Evolutionary conservation across 108 stramenopile species (phyloP).

Genomic region (Parietichytrium sp.): DNA sequence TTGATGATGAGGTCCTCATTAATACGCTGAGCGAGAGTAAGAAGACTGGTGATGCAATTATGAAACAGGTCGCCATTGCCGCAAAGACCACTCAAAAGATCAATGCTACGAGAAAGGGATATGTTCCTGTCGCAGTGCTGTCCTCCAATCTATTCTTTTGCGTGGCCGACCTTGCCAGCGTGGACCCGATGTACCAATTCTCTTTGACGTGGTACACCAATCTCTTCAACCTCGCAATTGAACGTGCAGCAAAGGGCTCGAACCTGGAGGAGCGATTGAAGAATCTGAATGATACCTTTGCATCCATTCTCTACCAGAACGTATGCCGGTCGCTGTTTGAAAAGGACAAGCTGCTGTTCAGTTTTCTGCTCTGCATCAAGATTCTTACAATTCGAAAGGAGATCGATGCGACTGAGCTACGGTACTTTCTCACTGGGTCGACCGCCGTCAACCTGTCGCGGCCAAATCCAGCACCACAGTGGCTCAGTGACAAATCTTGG

Average conservation of each 20-base stretch:
- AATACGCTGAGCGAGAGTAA: slow-evolving; percentile 62
- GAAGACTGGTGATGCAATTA: slow-evolving; percentile 57
- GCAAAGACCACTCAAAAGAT: slow-evolving; percentile 56
- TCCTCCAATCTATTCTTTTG: slow-evolving; percentile 67
- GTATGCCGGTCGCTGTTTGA: slow-evolving; percentile 65
- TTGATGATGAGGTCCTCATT: slow-evolving; percentile 68
- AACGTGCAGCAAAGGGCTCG: slow-evolving; percentile 46
- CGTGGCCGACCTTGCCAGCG: slow-evolving; percentile 58
- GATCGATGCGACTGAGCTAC: slow-evolving; percentile 50
- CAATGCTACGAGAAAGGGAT: slow-evolving; percentile 54
- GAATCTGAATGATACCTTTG: slow-evolving; percentile 62
- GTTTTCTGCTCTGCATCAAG: slow-evolving; percentile 59
- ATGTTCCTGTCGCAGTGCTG: slow-evolving; percentile 61
- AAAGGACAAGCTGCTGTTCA: slow-evolving; percentile 68
- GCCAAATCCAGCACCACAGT: slow-evolving; percentile 53
- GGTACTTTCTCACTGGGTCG: slow-evolving; percentile 62
- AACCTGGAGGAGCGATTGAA: slow-evolving; percentile 54
- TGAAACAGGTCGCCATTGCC: slow-evolving; percentile 61
- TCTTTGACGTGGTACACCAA: slow-evolving; percentile 65
- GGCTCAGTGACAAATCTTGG: slow-evolving; percentile 59
- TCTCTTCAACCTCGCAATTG: slow-evolving; percentile 63
- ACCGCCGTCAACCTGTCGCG: slow-evolving; percentile 56
- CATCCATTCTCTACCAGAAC: slow-evolving; percentile 61
- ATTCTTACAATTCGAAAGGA: slow-evolving; percentile 57
- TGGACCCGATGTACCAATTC: slow-evolving; percentile 75